phyloP scores from a whole-genome alignment of 371 early-diverging fungal species.

The Mortierella sp. region DNA sequence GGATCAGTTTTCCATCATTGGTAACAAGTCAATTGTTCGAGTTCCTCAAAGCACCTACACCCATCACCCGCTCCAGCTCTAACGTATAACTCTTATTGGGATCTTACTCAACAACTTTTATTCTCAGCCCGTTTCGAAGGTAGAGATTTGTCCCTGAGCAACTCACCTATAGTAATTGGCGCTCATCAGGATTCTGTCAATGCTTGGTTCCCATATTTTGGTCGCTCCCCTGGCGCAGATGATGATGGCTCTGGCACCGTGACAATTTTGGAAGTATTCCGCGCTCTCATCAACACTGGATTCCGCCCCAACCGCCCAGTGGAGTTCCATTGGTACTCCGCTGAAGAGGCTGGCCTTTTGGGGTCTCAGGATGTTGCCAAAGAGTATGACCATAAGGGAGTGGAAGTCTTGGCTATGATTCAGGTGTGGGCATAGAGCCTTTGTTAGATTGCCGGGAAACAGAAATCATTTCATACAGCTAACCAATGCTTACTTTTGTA shows the following conservation, averaged over 20 bases:
- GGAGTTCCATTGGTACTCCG: conserved; percentile 97
- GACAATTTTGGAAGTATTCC: conserved; percentile 90
- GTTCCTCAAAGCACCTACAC: background rate
- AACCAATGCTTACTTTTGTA: conserved; percentile 1
- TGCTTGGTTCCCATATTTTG: conserved; percentile 81
- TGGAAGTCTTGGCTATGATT: conserved; percentile 82
- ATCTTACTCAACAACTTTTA: no score
- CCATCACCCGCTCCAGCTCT: no score
- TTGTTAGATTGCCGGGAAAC: background rate
- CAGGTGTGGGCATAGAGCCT: conserved; percentile 57
- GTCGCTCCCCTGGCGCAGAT: conserved; percentile 68
- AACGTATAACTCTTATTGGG: no score
- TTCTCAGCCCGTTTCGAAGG: conserved; percentile 75
- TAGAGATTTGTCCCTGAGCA: conserved; percentile 57
- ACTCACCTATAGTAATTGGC: conserved; percentile 83
- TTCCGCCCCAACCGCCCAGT: conserved; percentile 88
- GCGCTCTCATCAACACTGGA: conserved; percentile 73
- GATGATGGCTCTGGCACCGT: conserved; percentile 94
- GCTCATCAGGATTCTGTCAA: conserved; percentile 96
- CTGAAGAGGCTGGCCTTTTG: conserved; percentile 88
- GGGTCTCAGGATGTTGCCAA: conserved; percentile 92
- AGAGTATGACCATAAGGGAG: conserved; percentile 70
- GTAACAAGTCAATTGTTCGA: conserved; percentile 14
- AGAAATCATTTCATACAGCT: background rate
- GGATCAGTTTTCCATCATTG: conserved; percentile 73